Evolutionary conservation across 2,329 filamentous ascomycete genomes (phyloP), one percentile per base, ranked within the genome.

Genomic region (Fusarium albidum): DNA sequence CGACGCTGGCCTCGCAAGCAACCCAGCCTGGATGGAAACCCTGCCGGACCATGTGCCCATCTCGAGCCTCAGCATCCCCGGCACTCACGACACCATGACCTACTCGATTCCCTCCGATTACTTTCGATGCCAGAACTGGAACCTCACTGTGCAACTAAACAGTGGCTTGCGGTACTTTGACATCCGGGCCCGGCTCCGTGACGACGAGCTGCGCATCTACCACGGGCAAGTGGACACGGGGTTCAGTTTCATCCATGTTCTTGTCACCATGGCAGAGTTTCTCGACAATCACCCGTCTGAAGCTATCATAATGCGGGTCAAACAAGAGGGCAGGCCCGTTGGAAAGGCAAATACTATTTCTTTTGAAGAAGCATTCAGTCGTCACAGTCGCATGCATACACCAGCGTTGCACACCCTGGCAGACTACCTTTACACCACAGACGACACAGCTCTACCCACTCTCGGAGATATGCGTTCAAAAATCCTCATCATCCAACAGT

Each of bases 71-170:
- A 80, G 78, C 38, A 75, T 82, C 52, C 80, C 80, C 1, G 80
- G 80, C 27, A 82, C 80, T 2, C 80, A 82, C 68, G 79, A 82
- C 65, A 81, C 79, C 18, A 76, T 82, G 75, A 82, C 80, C 14
- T 79, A 77, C 57, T 64, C 68, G 34, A 69, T 79, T 49, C 59
- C 52, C 21, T 61, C 66, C 37, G 68, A 72, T 49, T 49, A 53
- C 9, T 73, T 76, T 41, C 74, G 79, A 64, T 81, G 79, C 63
- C 80, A 83, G 68, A 81, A 79, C 62, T 71, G 71, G 59, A 73
- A 74, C 57, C 71, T 83, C 17, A 60, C 53, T 12, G 70, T 69
- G 13, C 80, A 82, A 67, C 74, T 82, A 33, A 48, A 64, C 29
- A 73, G 76, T 3, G 80, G 80, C 9, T 60, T 82, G 68, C 75